Evolutionary conservation across 352 stramenopile genomes (phyloP).

Genomic region (Phytophthora cactorum): DNA sequence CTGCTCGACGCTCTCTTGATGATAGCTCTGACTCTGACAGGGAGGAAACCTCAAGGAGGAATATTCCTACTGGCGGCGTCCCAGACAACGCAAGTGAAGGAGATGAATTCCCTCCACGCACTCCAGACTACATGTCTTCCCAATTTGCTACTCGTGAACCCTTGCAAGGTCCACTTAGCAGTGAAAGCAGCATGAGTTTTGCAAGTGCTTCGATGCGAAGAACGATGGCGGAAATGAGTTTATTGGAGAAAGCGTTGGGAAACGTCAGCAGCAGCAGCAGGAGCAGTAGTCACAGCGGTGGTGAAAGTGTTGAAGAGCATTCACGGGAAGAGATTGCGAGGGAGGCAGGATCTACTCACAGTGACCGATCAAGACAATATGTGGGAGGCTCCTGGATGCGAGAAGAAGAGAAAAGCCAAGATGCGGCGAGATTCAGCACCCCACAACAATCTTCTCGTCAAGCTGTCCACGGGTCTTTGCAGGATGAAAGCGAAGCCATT

Average conservation of each 20-base stretch:
- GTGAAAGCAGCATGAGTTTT: slow-evolving; percentile 54
- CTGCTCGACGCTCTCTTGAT: slow-evolving; percentile 7
- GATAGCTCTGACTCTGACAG: slow-evolving; percentile 12
- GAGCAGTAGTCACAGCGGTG: slow-evolving; percentile 37
- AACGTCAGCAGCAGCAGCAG: slow-evolving; percentile 73
- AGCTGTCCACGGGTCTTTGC: neutral
- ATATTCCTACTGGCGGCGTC: slow-evolving; percentile 10
- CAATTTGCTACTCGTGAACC: slow-evolving; percentile 8
- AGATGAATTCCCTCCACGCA: slow-evolving; percentile 9
- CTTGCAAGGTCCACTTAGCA: slow-evolving; percentile 24
- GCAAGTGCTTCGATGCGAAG: slow-evolving; percentile 47
- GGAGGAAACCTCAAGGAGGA: slow-evolving; percentile 12
- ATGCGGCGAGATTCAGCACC: slow-evolving; percentile 6
- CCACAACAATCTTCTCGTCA: slow-evolving; percentile 4
- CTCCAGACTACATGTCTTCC: slow-evolving; percentile 13
- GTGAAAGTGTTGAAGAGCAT: slow-evolving; percentile 5
- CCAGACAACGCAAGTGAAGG: slow-evolving; percentile 2
- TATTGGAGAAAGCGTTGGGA: slow-evolving; percentile 70
- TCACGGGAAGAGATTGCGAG: slow-evolving; percentile 4
- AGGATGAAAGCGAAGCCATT: slow-evolving; percentile 7
- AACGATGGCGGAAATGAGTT: slow-evolving; percentile 68
- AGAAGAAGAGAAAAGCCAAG: slow-evolving; percentile 12
- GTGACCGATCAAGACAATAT: slow-evolving; percentile 1
- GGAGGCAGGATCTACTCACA: slow-evolving; percentile 8
- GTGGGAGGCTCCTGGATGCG: neutral